phyloP scores from a whole-genome alignment of 148 eudicot genomes.

The Euryodendron excelsum region DNA sequence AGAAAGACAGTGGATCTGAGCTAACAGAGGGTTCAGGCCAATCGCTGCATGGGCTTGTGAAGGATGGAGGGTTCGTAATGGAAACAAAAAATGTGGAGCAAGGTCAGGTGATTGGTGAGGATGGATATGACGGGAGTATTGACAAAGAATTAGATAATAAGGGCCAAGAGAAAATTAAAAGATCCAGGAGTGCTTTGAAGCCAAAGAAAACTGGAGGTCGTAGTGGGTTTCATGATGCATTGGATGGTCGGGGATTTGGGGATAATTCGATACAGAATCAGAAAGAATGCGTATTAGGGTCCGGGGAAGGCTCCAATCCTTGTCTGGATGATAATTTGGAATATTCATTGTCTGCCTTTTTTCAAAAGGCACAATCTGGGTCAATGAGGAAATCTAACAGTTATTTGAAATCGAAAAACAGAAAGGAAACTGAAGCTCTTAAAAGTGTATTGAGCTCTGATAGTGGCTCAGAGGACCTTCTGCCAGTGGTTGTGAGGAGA shows the following conservation, averaged over 20 bases:
- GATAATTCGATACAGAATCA: slow-evolving; percentile 25
- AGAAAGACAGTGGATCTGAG: slow-evolving; percentile 49
- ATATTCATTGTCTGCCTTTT: slow-evolving; percentile 64
- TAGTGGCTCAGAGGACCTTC: slow-evolving; percentile 23
- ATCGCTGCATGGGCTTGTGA: slow-evolving; percentile 20
- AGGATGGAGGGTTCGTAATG: slow-evolving; percentile 23
- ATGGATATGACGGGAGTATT: slow-evolving; percentile 15
- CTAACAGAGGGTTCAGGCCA: slow-evolving; percentile 27
- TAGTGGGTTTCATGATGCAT: slow-evolving; percentile 13
- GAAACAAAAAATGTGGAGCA: slow-evolving; percentile 14
- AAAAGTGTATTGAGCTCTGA: slow-evolving; percentile 28
- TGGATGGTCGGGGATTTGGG: slow-evolving; percentile 17
- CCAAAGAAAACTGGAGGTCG: slow-evolving; percentile 18
- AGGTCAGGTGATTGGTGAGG: slow-evolving; percentile 17
- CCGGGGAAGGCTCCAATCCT: slow-evolving; percentile 18
- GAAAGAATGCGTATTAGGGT: slow-evolving; percentile 18
- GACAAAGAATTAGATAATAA: slow-evolving; percentile 20
- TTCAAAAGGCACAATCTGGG: slow-evolving; percentile 63
- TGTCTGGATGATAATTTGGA: slow-evolving; percentile 39
- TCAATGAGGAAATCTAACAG: slow-evolving; percentile 39
- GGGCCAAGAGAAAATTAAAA: slow-evolving; percentile 29
- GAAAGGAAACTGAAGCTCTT: slow-evolving; percentile 24
- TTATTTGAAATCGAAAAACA: slow-evolving; percentile 35
- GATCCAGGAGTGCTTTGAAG: slow-evolving; percentile 28
- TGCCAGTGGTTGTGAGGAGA: slow-evolving; percentile 1